Percentiles rank a stretch among this genome's conserved stretches.
These are phyloP conservation scores for Venturia carpophila DNA, from an alignment of 2,329 filamentous ascomycete genomes.

Conservation along the genomic window DNA sequence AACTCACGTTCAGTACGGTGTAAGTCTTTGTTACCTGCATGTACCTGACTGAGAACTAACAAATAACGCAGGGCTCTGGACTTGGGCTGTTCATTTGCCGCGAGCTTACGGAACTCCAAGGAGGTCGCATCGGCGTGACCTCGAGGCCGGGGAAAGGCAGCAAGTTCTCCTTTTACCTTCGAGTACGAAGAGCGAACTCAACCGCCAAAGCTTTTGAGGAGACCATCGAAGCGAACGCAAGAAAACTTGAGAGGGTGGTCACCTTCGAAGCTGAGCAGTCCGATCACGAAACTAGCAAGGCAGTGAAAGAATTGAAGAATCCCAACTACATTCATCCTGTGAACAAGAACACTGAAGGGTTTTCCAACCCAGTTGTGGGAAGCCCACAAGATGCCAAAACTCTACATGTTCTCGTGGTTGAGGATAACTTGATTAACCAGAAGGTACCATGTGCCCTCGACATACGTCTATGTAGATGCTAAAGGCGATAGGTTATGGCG, in stretches of 20 bases:
- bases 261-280: background rate
- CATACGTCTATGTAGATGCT: background rate
- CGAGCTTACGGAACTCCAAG: conserved; percentile 60
- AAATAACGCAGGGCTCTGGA: conserved; percentile 26
- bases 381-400: background rate
- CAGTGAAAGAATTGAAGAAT: background rate
- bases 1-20: conserved; percentile 41
- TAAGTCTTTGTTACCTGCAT: background rate
- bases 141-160: conserved; percentile 52
- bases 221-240: background rate
- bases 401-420: conserved; percentile 16
- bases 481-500: conserved; percentile 13
- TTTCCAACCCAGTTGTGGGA: conserved; percentile 8
- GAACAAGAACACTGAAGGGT: background rate
- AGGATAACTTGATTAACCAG: conserved; percentile 19
- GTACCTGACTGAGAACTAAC: background rate
- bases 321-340: background rate
- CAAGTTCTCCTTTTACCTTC: conserved; percentile 61
- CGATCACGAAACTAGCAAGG: background rate
- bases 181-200: conserved; percentile 24
- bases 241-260: conserved; percentile 5
- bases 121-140: conserved; percentile 60
- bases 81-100: conserved; percentile 60
- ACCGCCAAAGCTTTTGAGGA: background rate
- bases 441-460: background rate